A percentile compares a stretch with the other conserved stretches of the same genome.
phyloP scores from a whole-genome alignment of 805 yeast species.

The Candida piceae region DNA sequence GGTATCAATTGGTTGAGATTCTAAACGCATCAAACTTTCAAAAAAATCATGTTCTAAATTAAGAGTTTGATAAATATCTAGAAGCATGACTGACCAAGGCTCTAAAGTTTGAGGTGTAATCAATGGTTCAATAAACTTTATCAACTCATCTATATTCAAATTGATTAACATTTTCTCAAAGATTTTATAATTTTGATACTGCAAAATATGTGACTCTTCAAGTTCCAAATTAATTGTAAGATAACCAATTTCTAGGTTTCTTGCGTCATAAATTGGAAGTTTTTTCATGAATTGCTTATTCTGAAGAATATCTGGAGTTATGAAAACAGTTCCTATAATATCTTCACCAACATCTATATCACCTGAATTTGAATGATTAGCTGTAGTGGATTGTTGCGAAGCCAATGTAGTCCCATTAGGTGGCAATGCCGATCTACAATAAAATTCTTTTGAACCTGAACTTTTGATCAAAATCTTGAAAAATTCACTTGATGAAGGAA shows the following conservation, averaged over 20 bases:
- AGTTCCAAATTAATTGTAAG: constrained; percentile 46
- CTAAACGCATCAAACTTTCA: constrained; percentile 59
- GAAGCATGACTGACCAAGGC: constrained; percentile 49
- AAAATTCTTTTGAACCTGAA: constrained; percentile 9
- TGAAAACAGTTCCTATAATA: constrained; percentile 47
- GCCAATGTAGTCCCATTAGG: constrained; percentile 4
- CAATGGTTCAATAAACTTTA: constrained; percentile 39
- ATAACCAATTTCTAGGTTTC: constrained; percentile 48
- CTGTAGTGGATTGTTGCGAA: too few relatives aligned
- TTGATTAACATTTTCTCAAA: constrained; percentile 57
- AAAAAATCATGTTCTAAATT: constrained; percentile 72
- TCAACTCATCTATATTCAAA: constrained; percentile 48
- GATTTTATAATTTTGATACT: constrained; percentile 53
- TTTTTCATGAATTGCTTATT: constrained; percentile 22
- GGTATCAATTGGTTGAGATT: constrained; percentile 46
- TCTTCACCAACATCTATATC: constrained; percentile 29
- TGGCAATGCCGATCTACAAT: constrained; percentile 4
- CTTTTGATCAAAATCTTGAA: constrained; percentile 43
- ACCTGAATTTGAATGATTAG: too few relatives aligned
- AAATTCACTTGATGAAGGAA: constrained; percentile 51
- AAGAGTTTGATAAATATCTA: constrained; percentile 71
- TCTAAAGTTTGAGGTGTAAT: constrained; percentile 38
- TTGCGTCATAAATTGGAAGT: constrained; percentile 17
- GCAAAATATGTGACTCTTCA: constrained; percentile 52
- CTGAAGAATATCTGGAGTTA: constrained; percentile 47